Conservation (phyloP, 345 rosid species). For the Eucalyptus polyanthemos region DNA sequence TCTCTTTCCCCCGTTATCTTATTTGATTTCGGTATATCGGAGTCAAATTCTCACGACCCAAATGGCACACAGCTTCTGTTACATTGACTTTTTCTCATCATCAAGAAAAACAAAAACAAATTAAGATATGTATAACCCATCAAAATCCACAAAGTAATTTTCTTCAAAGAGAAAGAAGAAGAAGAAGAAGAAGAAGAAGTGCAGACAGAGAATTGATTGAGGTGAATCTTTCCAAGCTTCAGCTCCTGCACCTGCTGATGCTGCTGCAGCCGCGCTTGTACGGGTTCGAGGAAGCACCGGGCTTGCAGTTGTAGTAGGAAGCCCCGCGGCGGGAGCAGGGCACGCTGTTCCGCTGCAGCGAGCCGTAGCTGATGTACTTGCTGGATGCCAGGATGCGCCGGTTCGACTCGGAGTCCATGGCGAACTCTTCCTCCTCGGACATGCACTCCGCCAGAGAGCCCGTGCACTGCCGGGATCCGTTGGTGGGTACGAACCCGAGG, state of each 20-base stretch:
- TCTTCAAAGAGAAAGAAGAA: neutral
- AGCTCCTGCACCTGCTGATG: conserved; percentile 80
- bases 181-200: neutral
- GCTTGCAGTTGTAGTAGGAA: conserved; percentile 86
- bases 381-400: conserved; percentile 68
- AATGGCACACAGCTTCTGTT: neutral
- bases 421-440: conserved; percentile 41
- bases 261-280: conserved; percentile 80
- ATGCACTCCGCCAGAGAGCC: neutral
- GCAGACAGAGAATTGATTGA: neutral
- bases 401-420: conserved; percentile 66
- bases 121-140: neutral
- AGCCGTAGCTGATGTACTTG: conserved; percentile 84
- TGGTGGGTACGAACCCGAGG: neutral
- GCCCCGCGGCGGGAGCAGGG: conserved; percentile 96
- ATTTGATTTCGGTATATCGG: neutral
- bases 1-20: neutral
- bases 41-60: neutral
- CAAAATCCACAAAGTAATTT: neutral
- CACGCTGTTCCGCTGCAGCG: conserved; percentile 80
- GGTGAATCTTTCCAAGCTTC: neutral
- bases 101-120: neutral
- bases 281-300: conserved; percentile 74
- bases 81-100: neutral
- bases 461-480: neutral